Evolutionary conservation across 768 basidiomycete species (phyloP).

Genomic region (Paxillus involutus): DNA sequence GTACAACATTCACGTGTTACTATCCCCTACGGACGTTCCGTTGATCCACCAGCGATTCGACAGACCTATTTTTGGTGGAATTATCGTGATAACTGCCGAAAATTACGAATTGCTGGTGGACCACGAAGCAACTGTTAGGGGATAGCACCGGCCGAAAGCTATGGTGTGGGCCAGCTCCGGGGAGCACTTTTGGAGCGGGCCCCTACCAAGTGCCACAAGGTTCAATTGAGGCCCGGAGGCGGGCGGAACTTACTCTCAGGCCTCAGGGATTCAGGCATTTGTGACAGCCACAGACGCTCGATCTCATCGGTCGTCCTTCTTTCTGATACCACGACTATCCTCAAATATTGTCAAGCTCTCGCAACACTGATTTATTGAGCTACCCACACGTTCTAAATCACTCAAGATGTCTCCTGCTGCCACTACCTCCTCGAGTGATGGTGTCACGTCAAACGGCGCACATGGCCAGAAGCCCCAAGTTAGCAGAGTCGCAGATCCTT

Average conservation of each 20-base stretch:
- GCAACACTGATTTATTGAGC: constrained; percentile 1
- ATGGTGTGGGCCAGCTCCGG: no score
- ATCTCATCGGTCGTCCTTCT: background rate
- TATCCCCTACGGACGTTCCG: no score
- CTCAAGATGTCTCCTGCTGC: constrained; percentile 26
- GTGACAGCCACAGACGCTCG: background rate
- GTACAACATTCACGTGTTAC: no score
- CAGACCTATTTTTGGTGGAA: no score
- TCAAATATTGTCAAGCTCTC: background rate
- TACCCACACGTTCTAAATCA: background rate
- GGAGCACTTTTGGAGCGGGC: no score
- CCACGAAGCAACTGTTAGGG: no score
- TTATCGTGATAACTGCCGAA: no score
- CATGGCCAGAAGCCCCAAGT: constrained; percentile 16
- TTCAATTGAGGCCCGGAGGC: background rate
- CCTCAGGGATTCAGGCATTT: no score
- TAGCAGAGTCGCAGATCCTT: background rate
- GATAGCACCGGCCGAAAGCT: no score
- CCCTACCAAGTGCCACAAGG: no score
- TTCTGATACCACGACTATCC: background rate
- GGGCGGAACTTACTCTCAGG: constrained; percentile 19
- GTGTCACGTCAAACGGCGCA: constrained; percentile 4
- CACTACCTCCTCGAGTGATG: constrained; percentile 8
- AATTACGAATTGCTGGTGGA: no score
- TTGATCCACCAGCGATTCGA: no score